A percentile compares a stretch with the other conserved stretches of the same genome.
Conservation (phyloP, 495 filamentous ascomycete species). For the Cairneyella variabilis region DNA sequence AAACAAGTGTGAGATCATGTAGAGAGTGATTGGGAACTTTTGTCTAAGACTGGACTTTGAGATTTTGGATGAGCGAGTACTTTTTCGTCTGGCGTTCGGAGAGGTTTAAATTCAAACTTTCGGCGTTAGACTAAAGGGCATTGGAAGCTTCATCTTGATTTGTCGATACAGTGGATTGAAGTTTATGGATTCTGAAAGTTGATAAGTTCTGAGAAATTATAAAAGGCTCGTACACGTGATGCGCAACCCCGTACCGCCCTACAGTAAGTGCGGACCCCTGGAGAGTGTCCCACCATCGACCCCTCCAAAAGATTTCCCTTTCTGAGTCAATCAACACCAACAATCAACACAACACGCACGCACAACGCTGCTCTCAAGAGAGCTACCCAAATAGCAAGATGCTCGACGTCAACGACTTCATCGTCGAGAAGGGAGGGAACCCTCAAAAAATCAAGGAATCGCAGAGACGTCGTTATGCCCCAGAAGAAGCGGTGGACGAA, state of each 20-base stretch:
- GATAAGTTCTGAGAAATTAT: no score
- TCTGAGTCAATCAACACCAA: no score
- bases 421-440: conserved; percentile 84
- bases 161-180: neutral
- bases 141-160: neutral
- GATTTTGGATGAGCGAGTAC: neutral
- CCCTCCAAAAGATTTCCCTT: no score
- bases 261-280: no score
- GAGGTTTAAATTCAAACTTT: conserved; percentile 3
- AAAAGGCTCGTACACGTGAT: no score
- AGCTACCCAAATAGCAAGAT: conserved; percentile 10
- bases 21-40: neutral
- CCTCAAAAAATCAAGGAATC: conserved; percentile 85
- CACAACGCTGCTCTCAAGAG: neutral
- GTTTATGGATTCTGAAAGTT: neutral
- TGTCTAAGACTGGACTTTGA: neutral
- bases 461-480: conserved; percentile 74
- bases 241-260: no score
- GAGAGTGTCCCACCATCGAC: no score
- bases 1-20: conserved; percentile 86
- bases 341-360: neutral
- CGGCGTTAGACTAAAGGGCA: neutral
- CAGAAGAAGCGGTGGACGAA: conserved; percentile 82
- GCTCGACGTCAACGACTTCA: conserved; percentile 76
- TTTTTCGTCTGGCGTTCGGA: conserved; percentile 8